Evolutionary conservation across 306 rosid species (phyloP).

Genomic region (Comarum palustre): DNA sequence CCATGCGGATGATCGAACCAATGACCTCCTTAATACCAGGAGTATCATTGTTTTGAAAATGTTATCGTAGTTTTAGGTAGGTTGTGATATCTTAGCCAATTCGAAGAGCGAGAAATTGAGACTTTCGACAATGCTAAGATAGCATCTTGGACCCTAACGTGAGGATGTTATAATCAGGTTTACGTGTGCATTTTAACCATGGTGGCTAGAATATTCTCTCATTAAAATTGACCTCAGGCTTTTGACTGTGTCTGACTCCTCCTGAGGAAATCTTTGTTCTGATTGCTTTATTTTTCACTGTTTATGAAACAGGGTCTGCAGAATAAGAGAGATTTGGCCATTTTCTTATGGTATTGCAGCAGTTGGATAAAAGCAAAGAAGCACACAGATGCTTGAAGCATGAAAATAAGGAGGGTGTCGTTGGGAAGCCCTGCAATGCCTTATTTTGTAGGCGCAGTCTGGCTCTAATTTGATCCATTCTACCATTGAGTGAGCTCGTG

Average conservation of each 20-base stretch:
- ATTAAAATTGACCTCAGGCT: background rate
- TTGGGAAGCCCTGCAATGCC: conserved; percentile 9
- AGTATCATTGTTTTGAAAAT: background rate
- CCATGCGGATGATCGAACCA: too few relatives aligned
- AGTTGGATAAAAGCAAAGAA: background rate
- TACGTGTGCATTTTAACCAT: background rate
- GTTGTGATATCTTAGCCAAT: background rate
- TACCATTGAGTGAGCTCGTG: background rate
- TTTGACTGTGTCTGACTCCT: background rate
- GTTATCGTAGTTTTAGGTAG: too few relatives aligned
- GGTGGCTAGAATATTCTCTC: background rate
- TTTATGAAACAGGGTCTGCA: background rate
- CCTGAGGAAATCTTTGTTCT: background rate
- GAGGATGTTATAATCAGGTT: background rate
- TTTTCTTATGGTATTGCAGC: background rate
- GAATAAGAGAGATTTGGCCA: conserved; percentile 3
- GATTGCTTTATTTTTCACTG: background rate
- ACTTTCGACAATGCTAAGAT: too few relatives aligned
- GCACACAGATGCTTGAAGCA: conserved; percentile 13
- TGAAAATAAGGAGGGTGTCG: background rate
- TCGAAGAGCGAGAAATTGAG: background rate
- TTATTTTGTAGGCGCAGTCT: background rate
- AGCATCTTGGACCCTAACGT: background rate
- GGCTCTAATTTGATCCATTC: background rate
- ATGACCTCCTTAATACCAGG: too few relatives aligned